These are phyloP conservation scores for Schrenkiella parvula DNA, from an alignment of 345 rosid species.

Conservation along the genomic window DNA sequence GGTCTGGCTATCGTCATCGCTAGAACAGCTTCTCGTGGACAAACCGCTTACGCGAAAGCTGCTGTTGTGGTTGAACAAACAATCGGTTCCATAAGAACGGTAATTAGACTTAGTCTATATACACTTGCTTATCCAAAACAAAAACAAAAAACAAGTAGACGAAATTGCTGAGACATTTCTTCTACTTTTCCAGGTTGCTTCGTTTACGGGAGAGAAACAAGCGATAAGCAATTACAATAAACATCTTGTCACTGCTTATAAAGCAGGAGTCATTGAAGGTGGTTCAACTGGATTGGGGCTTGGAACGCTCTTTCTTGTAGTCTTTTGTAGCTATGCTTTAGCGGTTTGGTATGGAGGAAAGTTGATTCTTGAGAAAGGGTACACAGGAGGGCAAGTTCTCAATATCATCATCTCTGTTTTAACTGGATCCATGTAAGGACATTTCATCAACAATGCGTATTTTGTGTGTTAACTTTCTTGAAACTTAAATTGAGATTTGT, in stretches of 20 bases:
- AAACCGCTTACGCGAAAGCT: conserved; percentile 70
- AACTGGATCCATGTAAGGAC: conserved; percentile 72
- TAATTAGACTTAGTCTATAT: conserved; percentile 21
- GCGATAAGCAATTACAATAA: conserved; percentile 60
- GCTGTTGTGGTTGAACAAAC: conserved; percentile 72
- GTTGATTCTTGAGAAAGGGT: conserved; percentile 72
- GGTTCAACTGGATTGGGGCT: conserved; percentile 63
- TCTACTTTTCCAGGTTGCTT: conserved; percentile 54
- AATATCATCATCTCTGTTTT: conserved; percentile 72
- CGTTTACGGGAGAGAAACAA: conserved; percentile 84
- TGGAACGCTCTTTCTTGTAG: conserved; percentile 40
- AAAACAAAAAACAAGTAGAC: neutral
- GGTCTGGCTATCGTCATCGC: conserved; percentile 45
- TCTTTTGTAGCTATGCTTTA: conserved; percentile 60
- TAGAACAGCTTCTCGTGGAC: conserved; percentile 63
- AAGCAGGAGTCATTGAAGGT: conserved; percentile 64
- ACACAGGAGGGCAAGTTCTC: conserved; percentile 62
- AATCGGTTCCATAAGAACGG: conserved; percentile 79
- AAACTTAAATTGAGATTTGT: neutral
- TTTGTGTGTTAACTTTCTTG: neutral
- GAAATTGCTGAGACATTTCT: conserved; percentile 15
- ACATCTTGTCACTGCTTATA: conserved; percentile 57
- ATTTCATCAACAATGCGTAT: neutral
- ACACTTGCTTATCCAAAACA: neutral
- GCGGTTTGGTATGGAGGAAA: conserved; percentile 81